A percentile compares a stretch with the other conserved stretches of the same genome.
Conservation (phyloP, 208 protist species). For the Leishmania major region DNA sequence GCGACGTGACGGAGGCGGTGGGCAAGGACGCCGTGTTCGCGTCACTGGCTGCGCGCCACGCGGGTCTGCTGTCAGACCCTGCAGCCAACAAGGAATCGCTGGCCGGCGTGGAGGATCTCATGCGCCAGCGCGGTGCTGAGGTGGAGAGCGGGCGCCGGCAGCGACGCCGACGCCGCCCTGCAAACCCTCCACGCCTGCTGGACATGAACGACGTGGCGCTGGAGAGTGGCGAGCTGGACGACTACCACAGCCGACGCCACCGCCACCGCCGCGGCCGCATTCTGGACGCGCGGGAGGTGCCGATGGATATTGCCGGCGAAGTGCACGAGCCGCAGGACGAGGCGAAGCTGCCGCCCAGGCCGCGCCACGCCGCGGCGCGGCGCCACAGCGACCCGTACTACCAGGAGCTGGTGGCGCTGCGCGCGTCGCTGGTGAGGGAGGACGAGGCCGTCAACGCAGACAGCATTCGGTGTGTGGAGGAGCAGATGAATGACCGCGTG, state of each 20-base stretch:
- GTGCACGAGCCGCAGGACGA: constrained; percentile 32
- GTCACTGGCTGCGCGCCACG: too few species aligned
- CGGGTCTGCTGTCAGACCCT: too few species aligned
- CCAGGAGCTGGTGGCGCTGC: constrained; percentile 48
- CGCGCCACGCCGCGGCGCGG: constrained; percentile 19
- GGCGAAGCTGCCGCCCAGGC: constrained; percentile 16
- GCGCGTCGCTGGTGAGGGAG: constrained; percentile 36
- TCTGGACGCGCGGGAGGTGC: constrained; percentile 21
- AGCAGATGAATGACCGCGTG: constrained; percentile 46
- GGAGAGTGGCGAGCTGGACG: too few species aligned
- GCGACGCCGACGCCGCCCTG: too few species aligned
- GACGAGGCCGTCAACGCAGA: constrained; percentile 35
- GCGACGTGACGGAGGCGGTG: too few species aligned
- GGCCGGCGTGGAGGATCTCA: too few species aligned
- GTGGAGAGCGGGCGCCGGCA: too few species aligned
- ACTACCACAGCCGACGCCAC: constrained; percentile 34
- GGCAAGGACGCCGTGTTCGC: too few species aligned
- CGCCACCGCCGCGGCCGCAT: constrained; percentile 28
- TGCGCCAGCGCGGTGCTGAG: too few species aligned
- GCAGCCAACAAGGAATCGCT: too few species aligned
- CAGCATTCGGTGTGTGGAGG: constrained; percentile 38
- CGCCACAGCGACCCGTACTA: constrained; percentile 45
- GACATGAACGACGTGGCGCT: too few species aligned
- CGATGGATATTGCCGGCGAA: constrained; percentile 21
- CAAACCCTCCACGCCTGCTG: too few species aligned